Percentiles rank a stretch among this genome's conserved stretches.
Evolutionary conservation across 2,329 filamentous ascomycete genomes (phyloP).

Genomic region (Truncatella angustata): DNA sequence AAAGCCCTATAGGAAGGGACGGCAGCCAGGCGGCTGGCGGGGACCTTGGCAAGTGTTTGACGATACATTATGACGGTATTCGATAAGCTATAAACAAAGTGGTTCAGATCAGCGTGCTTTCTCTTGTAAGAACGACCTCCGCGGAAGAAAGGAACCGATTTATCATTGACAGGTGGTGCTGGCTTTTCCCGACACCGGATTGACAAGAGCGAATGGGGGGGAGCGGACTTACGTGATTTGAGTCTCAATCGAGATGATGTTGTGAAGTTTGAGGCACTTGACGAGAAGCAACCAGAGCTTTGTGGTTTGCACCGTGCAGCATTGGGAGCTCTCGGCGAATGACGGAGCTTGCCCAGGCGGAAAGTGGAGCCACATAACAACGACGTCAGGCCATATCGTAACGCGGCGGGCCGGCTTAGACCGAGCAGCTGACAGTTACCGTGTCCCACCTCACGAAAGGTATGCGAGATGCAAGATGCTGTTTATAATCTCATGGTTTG

Average conservation of each 20-base stretch:
- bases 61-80: slow-evolving; percentile 60
- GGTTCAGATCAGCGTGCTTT: neutral
- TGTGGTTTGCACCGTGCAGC: neutral
- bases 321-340: neutral
- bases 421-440: neutral
- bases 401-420: neutral
- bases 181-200: neutral
- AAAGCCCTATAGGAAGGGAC: slow-evolving; percentile 54
- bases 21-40: slow-evolving; percentile 52
- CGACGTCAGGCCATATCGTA: slow-evolving; percentile 7
- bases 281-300: neutral
- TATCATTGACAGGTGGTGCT: neutral
- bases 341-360: slow-evolving; percentile 5
- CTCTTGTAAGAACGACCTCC: neutral
- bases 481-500: too few relatives aligned
- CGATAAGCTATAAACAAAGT: neutral
- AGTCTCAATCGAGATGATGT: neutral
- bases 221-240: neutral
- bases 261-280: neutral
- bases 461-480: too few relatives aligned
- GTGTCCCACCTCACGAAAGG: too few relatives aligned
- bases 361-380: slow-evolving; percentile 5
- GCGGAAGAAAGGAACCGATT: neutral
- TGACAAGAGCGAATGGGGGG: neutral
- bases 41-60: slow-evolving; percentile 57